Evolutionary conservation across 2,329 filamentous ascomycete species (phyloP).

Genomic region (Colletotrichum magnum): DNA sequence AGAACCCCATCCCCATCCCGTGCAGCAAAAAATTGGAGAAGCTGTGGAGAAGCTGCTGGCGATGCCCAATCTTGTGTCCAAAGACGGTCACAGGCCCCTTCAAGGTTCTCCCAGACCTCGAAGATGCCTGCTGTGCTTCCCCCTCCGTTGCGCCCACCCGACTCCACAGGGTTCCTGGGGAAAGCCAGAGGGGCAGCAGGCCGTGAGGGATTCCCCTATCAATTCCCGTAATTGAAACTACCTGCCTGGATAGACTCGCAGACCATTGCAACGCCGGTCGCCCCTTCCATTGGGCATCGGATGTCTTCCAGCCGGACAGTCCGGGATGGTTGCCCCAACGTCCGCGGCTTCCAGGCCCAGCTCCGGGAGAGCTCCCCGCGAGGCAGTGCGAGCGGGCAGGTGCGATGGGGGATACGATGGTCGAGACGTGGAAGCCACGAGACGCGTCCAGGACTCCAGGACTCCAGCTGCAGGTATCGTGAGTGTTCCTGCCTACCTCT

Average conservation of each 20-base stretch:
- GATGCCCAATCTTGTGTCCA: conserved; percentile 24
- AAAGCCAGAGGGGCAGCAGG: conserved; percentile 3
- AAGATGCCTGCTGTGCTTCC: conserved; percentile 6
- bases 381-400: conserved; percentile 31
- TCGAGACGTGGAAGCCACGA: conserved; percentile 19
- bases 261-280: conserved; percentile 15
- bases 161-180: conserved; percentile 21
- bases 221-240: conserved; percentile 12
- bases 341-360: conserved; percentile 28
- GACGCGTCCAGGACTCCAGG: conserved; percentile 23
- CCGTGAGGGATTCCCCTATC: conserved; percentile 7
- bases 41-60: conserved; percentile 18
- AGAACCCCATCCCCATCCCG: conserved; percentile 31
- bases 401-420: conserved; percentile 1
- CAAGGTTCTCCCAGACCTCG: conserved; percentile 16
- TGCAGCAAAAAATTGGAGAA: conserved; percentile 26
- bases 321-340: conserved; percentile 18
- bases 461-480: conserved; percentile 19
- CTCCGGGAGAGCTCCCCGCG: conserved; percentile 33
- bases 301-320: conserved; percentile 26
- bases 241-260: not conserved
- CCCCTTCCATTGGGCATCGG: conserved; percentile 18
- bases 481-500: conserved; percentile 14
- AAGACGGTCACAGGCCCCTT: conserved; percentile 26
- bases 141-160: conserved; percentile 5